Evolutionary conservation across 2,329 filamentous ascomycete species (phyloP), one percentile per base, ranked within the genome.

Genomic region (Pseudogymnoascus verrucosus): DNA sequence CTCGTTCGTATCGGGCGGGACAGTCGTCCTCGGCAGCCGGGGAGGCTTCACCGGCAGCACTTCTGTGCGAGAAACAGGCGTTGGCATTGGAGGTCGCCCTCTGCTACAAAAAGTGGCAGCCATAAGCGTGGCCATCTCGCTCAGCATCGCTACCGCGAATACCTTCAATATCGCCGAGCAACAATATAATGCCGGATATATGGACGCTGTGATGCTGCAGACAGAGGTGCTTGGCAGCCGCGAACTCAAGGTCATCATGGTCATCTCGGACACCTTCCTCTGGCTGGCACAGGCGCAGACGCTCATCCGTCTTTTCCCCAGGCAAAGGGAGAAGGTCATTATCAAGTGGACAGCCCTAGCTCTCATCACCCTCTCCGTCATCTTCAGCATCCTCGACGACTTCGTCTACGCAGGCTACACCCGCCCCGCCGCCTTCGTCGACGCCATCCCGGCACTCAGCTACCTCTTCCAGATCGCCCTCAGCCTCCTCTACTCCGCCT

Each of bases 311-410:
- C 81, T 99, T 1, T 99, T 99, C 70, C 95, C 95, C 6, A 90
- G 95, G 36, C 93, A 98, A 72, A 90, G 96, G 72, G 95, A 99
- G 77, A 98, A 98, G 77, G 88, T 98, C 62, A 90, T 98, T 68
- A 99, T 99, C 78, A 98, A 98, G 78, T 99, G 93, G 93, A 91
- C 93, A 14, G 95, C 93, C 1, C 97, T 98, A 73, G 92, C 89
- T 2, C 84, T 99, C 64, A 97, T 99, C 71, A 85, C 91, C 0
- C 82, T 97, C 65, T 93, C 98, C 73, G 88, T 93, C 47, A 86
- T 93, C 10, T 99, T 99, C 75, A 93, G 89, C 71, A 91, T 89
- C 59, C 83, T 98, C 64, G 96, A 97, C 79, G 95, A 90, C 71
- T 98, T 98, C 72, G 75, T 84, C 61, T 82, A 83, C 31, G 78